Conservation (phyloP, 768 basidiomycete species). For the Austroboletus eburneus region DNA sequence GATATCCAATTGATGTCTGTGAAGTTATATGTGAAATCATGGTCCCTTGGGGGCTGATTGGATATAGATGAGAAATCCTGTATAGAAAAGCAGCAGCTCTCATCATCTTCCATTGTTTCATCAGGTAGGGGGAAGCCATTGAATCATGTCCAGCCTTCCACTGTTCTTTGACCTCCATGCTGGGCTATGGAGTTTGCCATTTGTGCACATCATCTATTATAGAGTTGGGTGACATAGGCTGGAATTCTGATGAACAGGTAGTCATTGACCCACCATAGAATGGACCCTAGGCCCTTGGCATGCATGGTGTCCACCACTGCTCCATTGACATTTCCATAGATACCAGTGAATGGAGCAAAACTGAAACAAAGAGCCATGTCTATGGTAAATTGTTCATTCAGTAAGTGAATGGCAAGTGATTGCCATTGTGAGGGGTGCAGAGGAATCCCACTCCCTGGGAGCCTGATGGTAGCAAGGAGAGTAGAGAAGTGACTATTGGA, state of each 20-base stretch:
- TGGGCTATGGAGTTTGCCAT: too few species aligned
- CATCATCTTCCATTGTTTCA: too few species aligned
- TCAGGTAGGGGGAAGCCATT: too few species aligned
- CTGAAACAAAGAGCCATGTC: constrained; percentile 19
- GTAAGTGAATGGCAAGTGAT: constrained; percentile 23
- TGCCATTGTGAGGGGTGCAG: constrained; percentile 35
- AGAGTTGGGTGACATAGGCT: fast-evolving
- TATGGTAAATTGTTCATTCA: background rate
- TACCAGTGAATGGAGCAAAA: constrained; percentile 11
- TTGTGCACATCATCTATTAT: too few species aligned
- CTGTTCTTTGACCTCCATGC: background rate
- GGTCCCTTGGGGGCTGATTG: background rate
- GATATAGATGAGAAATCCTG: background rate
- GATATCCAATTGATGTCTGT: constrained; percentile 37
- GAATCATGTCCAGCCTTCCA: too few species aligned
- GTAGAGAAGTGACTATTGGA: background rate
- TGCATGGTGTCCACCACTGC: constrained; percentile 16
- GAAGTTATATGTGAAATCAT: constrained; percentile 14
- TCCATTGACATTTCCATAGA: constrained; percentile 24
- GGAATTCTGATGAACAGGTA: constrained; percentile 13
- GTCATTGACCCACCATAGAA: constrained; percentile 26
- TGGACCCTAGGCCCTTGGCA: constrained; percentile 15
- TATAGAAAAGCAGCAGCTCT: too few species aligned
- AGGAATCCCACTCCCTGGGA: constrained; percentile 13
- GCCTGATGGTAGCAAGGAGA: fast-evolving